phyloP scores from a whole-genome alignment of 179 eudicot species.

The Patellifolia procumbens region DNA sequence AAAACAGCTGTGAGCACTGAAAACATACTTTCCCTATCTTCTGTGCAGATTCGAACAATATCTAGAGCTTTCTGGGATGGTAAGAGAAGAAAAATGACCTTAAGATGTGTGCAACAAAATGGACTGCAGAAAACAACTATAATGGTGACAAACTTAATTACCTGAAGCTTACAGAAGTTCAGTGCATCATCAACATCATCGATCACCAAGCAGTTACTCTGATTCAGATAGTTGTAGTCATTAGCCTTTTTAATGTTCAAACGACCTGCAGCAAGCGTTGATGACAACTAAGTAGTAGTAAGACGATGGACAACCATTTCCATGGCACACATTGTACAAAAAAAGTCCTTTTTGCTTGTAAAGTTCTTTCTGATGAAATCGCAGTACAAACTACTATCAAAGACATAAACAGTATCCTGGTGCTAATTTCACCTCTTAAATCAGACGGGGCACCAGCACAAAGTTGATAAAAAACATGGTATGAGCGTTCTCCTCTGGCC shows the following conservation, averaged over 20 bases:
- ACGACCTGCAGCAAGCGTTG: slow-evolving; percentile 48
- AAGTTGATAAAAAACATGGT: slow-evolving; percentile 93
- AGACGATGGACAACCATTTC: background rate
- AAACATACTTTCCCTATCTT: slow-evolving; percentile 70
- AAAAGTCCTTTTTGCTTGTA: background rate
- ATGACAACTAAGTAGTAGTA: slow-evolving; percentile 3
- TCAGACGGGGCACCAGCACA: slow-evolving; percentile 86
- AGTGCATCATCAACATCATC: slow-evolving; percentile 69
- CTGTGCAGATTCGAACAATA: slow-evolving; percentile 52
- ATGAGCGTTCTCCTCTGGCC: slow-evolving; percentile 79
- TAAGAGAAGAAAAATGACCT: background rate
- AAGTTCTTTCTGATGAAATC: background rate
- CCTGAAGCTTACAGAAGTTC: slow-evolving; percentile 68
- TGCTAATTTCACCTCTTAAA: slow-evolving; percentile 59
- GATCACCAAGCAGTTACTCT: slow-evolving; percentile 71
- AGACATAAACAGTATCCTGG: background rate
- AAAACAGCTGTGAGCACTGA: slow-evolving; percentile 79
- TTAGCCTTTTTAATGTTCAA: slow-evolving; percentile 67
- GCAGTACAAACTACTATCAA: slow-evolving; percentile 7
- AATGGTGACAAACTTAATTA: slow-evolving; percentile 25
- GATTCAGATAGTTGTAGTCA: slow-evolving; percentile 78
- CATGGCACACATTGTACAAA: background rate
- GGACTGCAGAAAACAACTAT: slow-evolving; percentile 15
- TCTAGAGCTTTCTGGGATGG: slow-evolving; percentile 70
- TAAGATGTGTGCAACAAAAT: background rate